phyloP scores from a whole-genome alignment of 176 grass and related monocot species.

The Juncus inflexus region DNA sequence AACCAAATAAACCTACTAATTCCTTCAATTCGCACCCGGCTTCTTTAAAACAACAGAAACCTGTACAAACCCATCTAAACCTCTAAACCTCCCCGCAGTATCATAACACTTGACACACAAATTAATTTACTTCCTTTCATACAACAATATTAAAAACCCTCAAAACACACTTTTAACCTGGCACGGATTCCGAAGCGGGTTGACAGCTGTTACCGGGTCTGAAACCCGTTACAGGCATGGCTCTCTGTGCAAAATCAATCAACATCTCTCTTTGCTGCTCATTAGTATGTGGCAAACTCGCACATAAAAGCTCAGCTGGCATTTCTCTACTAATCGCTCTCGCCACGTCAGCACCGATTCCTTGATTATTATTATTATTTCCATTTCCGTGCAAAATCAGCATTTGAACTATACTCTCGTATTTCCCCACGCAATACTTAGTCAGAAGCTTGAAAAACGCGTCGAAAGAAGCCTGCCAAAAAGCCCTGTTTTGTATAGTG shows the following conservation, averaged over 20 bases:
- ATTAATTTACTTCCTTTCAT: conserved; percentile 11
- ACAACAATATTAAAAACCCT: not conserved
- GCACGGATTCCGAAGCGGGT: conserved; percentile 71
- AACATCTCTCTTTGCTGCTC: conserved; percentile 80
- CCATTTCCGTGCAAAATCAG: conserved; percentile 47
- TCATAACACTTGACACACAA: conserved; percentile 7
- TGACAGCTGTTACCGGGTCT: conserved; percentile 38
- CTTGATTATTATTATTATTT: conserved; percentile 23
- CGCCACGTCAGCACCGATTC: conserved; percentile 61
- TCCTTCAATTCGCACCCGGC: conserved; percentile 21
- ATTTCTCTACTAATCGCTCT: conserved; percentile 86
- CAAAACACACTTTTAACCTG: conserved; percentile 38
- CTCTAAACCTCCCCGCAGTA: not conserved
- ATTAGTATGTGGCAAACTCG: conserved; percentile 93
- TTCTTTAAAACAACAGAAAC: conserved; percentile 34
- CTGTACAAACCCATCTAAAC: conserved; percentile 14
- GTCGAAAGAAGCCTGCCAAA: conserved; percentile 98
- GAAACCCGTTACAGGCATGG: conserved; percentile 57
- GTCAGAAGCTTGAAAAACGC: conserved; percentile 94
- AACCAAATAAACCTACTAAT: conserved; percentile 1
- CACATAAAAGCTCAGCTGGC: conserved; percentile 82
- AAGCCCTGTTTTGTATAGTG: conserved; percentile 63
- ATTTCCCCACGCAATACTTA: conserved; percentile 88
- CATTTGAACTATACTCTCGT: conserved; percentile 87
- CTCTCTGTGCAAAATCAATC: conserved; percentile 80